A percentile compares a stretch with the other conserved stretches of the same genome.
Conservation (phyloP, 768 basidiomycete species). For the Auricularia auricula-judae region DNA sequence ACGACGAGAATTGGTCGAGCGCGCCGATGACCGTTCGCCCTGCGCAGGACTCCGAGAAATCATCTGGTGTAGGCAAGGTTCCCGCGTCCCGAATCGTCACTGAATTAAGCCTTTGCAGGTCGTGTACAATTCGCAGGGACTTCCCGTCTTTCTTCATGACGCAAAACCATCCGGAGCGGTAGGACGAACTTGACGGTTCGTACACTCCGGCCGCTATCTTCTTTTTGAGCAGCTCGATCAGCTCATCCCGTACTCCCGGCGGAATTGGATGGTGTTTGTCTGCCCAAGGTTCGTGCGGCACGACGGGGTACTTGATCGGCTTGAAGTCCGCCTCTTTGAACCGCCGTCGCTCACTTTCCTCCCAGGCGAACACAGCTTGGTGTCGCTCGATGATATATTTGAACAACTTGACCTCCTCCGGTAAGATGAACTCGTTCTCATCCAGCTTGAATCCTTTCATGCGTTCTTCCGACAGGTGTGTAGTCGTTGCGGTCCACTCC, state of each 20-base stretch:
- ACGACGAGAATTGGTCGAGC: conserved; percentile 10
- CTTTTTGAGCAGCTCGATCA: conserved; percentile 19
- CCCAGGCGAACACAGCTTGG: conserved; percentile 7
- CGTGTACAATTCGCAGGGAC: conserved; percentile 12
- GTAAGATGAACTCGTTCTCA: not conserved
- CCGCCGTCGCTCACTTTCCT: not conserved
- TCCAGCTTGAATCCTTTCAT: not conserved
- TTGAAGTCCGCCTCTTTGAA: conserved; percentile 16
- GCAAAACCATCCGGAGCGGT: conserved; percentile 27
- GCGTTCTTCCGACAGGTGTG: not conserved
- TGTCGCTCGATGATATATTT: not conserved
- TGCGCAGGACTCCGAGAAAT: conserved; percentile 11
- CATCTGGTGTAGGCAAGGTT: conserved; percentile 9
- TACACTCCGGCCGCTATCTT: conserved; percentile 28
- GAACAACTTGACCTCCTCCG: not conserved
- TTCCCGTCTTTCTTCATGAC: conserved; percentile 26
- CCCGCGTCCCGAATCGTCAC: conserved; percentile 13
- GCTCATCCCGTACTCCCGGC: conserved; percentile 19
- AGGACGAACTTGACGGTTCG: conserved; percentile 24
- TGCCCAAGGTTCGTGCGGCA: conserved; percentile 27
- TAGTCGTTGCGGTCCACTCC: not conserved
- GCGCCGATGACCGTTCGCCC: conserved; percentile 8
- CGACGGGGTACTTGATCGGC: conserved; percentile 24
- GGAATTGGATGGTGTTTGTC: conserved; percentile 23
- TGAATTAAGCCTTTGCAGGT: conserved; percentile 16